phyloP scores from a whole-genome alignment of 768 basidiomycete genomes.

The Tricholoma flavovirens region DNA sequence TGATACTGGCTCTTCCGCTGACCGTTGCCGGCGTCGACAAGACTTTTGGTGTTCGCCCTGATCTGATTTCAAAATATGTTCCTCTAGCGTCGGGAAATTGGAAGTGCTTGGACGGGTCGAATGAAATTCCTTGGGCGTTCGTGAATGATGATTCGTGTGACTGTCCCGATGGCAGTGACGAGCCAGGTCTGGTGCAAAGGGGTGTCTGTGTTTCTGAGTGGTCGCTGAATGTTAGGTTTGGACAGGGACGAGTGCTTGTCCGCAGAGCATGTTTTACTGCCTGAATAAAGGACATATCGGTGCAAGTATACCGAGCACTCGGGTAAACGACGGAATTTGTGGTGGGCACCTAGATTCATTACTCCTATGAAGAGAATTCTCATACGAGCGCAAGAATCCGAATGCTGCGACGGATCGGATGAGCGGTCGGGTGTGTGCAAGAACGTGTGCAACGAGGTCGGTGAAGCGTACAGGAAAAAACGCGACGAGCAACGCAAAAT shows the following conservation, averaged over 20 bases:
- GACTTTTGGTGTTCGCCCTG: conserved; percentile 53
- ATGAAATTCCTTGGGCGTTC: conserved; percentile 69
- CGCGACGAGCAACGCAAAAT: conserved; percentile 72
- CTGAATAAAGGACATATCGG: conserved; percentile 86
- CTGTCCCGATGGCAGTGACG: conserved; percentile 91
- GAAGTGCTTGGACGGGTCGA: conserved; percentile 78
- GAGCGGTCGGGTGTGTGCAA: conserved; percentile 77
- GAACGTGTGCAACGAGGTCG: conserved; percentile 72
- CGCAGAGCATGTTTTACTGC: conserved; percentile 75
- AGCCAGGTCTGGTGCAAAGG: conserved; percentile 58
- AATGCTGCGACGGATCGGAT: conserved; percentile 97
- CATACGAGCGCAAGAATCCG: conserved; percentile 50
- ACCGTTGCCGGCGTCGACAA: conserved; percentile 37
- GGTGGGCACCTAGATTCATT: conserved; percentile 44
- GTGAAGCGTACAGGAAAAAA: conserved; percentile 61
- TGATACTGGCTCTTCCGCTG: conserved; percentile 32
- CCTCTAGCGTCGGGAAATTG: conserved; percentile 53
- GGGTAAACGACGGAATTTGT: conserved; percentile 91
- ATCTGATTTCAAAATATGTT: conserved; percentile 49
- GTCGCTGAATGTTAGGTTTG: conserved; percentile 5
- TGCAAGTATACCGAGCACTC: conserved; percentile 65
- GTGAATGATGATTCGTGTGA: conserved; percentile 96
- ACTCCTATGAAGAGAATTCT: conserved; percentile 2
- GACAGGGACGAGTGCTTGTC: conserved; percentile 81
- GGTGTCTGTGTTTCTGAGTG: conserved; percentile 1